Base-by-base conservation (phyloP, 768 basidiomycete species). In the Rhizopogon vinicolor region DNA sequence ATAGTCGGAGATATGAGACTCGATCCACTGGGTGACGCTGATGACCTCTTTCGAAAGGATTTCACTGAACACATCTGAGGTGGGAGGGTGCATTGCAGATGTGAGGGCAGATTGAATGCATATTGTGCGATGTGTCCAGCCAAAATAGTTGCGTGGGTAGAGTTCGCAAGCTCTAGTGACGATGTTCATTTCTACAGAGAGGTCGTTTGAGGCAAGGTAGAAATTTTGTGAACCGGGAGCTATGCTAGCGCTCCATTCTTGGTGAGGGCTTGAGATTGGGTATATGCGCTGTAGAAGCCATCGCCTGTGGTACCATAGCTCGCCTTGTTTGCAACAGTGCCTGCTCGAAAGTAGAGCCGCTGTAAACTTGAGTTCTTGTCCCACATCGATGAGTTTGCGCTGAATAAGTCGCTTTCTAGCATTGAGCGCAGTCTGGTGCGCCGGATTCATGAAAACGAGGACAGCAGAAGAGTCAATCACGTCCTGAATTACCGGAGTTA, bases 91-190 rank as follows among this genome's bases (percentile, higher is more conserved):
- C 51, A 60, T 44, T 31, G 13, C 41, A 44, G 49, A 63, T 53
- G 58, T 66, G 39, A 71, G 63, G 37, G 70, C 61, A 49, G 48
- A 49, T 22, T 6, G 57, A 78, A 81, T 64, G 53, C 83, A 72
- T 41, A 77, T 78, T 45, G 74, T 73, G 63, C 85, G 82, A 60
- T 89, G 84, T 1, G 74, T 65, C 88, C 88, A 89, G 4, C 85
- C 86, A 66, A 85, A 81, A 63, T 89, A 90, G 62, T 89, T 90
- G 13, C 88, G 81, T 8, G 84, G 83, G 63, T 89, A 86, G 5
- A 75, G 67, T 60, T 82, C 80, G 68, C 83, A 84, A 31, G 85
- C 81, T 37, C 67, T 66, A 40, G 75, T 67, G 13, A 77, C 69
- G 46, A 83, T 60, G 6, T 62, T 62, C 41, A 87, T 71, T 64